Evolutionary conservation across 495 filamentous ascomycete species (phyloP), one percentile per base, ranked within the genome.

Genomic region (Clavariopsis aquatica): DNA sequence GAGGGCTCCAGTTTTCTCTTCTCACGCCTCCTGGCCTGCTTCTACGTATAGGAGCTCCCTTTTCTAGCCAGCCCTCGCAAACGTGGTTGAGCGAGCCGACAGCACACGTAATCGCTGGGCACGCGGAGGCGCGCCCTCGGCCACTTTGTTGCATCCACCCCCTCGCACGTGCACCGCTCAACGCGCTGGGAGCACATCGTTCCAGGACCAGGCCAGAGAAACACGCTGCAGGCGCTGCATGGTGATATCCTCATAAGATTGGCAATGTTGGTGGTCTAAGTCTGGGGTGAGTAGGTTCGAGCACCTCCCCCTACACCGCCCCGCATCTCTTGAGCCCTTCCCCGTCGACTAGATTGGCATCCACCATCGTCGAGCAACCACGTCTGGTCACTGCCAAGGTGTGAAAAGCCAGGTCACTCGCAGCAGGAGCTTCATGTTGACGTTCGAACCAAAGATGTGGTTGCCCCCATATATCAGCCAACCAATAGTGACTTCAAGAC

Each of bases 401-500:
- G 52, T 54, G 54, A n/a, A 23, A 23, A 29, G 20, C 23, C n/a
- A 41, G 56, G 27, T 22, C 29, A 41, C 20, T 47, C 43, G 38
- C 43, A 59, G 56, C 41, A 7, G 53, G 9, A 8, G 20, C 36
- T 41, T 41, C 17, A 34, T 15, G 49, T 34, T 17, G 34, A 62
- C 13, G 38, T 17, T 28, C 34, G 41, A 31, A 17, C 34, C 23
- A 29, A 46, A 29, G 46, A 22, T 62, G 47, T 57, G 60, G 52
- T 64, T 46, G 24, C 60, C 26, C 10, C 38, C 7, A 7, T 26
- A 64, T 23, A 64, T 64, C 60, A 64, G 51, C 60, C 60, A 20
- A 43, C 60, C 60, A 64, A 64, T 64, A 41, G 24, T 64, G 52
- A 24, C 27, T 49, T 56, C 1, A 15, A 46, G 41, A n/a, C 24